Conservation (phyloP, 2,329 filamentous ascomycete genomes). For the Pyrenophora graminea region DNA sequence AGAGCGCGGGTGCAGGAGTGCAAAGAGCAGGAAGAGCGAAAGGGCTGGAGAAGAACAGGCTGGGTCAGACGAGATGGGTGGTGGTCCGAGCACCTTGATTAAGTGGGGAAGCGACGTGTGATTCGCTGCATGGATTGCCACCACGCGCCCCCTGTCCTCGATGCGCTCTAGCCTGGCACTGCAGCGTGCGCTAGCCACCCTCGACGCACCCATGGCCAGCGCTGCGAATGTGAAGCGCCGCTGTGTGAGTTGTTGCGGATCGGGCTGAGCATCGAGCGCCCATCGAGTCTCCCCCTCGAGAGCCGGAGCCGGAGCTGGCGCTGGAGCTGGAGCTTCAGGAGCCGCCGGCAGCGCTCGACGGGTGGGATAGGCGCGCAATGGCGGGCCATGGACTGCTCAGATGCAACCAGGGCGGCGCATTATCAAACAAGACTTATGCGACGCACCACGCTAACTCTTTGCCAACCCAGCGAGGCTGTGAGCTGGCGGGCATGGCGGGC, state of each 20-base stretch:
- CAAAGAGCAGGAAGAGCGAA: constrained; percentile 20
- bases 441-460: constrained; percentile 26
- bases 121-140: constrained; percentile 14
- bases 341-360: no score
- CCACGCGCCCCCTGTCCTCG: constrained; percentile 5
- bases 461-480: constrained; percentile 30
- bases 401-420: constrained; percentile 23
- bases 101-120: constrained; percentile 1
- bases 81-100: constrained; percentile 2
- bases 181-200: constrained; percentile 5
- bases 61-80: constrained; percentile 16
- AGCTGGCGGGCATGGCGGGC: constrained; percentile 24
- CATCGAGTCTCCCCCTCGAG: background rate
- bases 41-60: constrained; percentile 15
- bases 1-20: constrained; percentile 22
- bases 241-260: constrained; percentile 5
- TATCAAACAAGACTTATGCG: constrained; percentile 34
- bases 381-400: background rate
- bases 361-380: constrained; percentile 1
- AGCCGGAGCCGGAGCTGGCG: background rate
- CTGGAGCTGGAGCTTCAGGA: no score
- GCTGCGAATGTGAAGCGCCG: constrained; percentile 7
- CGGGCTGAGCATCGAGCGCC: constrained; percentile 4
- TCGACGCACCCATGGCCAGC: constrained; percentile 2
- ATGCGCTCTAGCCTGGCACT: constrained; percentile 6